A percentile compares a stretch with the other conserved stretches of the same genome.
These are phyloP conservation scores for Pseudotsuga menziesii DNA, from an alignment of 75 land plant species.

Conservation along the genomic window DNA sequence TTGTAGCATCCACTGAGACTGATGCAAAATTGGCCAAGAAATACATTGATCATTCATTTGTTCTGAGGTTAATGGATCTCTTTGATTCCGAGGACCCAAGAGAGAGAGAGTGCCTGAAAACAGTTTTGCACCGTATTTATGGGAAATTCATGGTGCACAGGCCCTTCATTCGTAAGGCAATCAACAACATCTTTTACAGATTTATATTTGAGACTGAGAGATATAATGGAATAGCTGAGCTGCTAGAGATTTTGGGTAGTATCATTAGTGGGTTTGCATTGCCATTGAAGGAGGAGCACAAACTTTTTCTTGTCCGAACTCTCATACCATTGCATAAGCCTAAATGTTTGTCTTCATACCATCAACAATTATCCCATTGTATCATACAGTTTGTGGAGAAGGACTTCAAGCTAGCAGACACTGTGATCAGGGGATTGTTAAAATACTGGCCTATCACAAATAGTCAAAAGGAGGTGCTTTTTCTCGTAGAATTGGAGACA, in stretches of 20 bases:
- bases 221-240: conserved; percentile 61
- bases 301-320: conserved; percentile 49
- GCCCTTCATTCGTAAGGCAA: conserved; percentile 51
- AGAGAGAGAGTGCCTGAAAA: conserved; percentile 60
- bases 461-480: conserved; percentile 67
- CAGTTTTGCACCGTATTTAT: conserved; percentile 57
- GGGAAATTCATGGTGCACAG: conserved; percentile 75
- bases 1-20: conserved; percentile 36
- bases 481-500: conserved; percentile 56
- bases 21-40: conserved; percentile 65
- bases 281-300: conserved; percentile 69
- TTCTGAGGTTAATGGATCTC: conserved; percentile 36
- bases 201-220: conserved; percentile 60
- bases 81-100: conserved; percentile 68
- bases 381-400: conserved; percentile 61
- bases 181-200: conserved; percentile 55
- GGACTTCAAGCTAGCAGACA: conserved; percentile 50
- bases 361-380: conserved; percentile 53
- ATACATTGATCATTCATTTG: conserved; percentile 51
- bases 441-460: conserved; percentile 72
- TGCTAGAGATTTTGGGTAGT: conserved; percentile 66
- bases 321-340: conserved; percentile 64
- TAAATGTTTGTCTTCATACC: conserved; percentile 41
- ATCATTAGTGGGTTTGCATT: conserved; percentile 61
- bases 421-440: conserved; percentile 49